A percentile compares a stretch with the other conserved stretches of the same genome.
Conservation (phyloP, 2,329 filamentous ascomycete genomes). For the Nothophaeocryptopus gaeumannii region DNA sequence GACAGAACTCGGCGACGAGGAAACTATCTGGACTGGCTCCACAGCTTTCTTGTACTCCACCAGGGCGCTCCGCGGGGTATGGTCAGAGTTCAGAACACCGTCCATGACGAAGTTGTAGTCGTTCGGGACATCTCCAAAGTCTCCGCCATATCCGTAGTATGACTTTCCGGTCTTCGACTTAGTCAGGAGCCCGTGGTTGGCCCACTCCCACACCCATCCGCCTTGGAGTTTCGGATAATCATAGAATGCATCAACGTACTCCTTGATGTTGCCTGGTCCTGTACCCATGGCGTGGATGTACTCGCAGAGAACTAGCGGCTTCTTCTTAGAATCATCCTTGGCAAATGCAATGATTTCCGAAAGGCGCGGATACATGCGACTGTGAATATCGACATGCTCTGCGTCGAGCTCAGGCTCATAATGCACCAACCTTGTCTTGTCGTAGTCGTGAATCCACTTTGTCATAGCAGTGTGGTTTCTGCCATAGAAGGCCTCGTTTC, state of each 20-base stretch:
- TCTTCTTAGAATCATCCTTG: conserved; percentile 36
- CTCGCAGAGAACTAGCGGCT: conserved; percentile 60
- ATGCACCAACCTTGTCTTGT: conserved; percentile 60
- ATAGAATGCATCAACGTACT: conserved; percentile 65
- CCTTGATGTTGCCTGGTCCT: conserved; percentile 65
- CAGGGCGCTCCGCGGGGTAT: conserved; percentile 41
- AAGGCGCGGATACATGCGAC: conserved; percentile 63
- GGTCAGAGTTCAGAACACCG: conserved; percentile 42
- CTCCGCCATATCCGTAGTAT: conserved; percentile 45
- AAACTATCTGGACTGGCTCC: conserved; percentile 40
- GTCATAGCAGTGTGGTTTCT: conserved; percentile 68
- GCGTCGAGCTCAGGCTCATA: conserved; percentile 65
- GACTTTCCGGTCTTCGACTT: conserved; percentile 39
- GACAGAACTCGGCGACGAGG: conserved; percentile 31
- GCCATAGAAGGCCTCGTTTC: conserved; percentile 72
- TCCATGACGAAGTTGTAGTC: conserved; percentile 48
- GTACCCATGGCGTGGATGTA: conserved; percentile 69
- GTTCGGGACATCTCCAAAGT: conserved; percentile 43
- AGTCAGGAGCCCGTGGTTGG: conserved; percentile 44
- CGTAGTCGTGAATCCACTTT: conserved; percentile 57
- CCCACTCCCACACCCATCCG: conserved; percentile 52
- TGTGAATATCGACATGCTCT: conserved; percentile 62
- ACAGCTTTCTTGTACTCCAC: conserved; percentile 46
- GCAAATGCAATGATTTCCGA: conserved; percentile 51
- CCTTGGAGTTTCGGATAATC: conserved; percentile 61